Evolutionary conservation across 2,329 filamentous ascomycete species (phyloP).

Genomic region (Colletotrichum abscissum): DNA sequence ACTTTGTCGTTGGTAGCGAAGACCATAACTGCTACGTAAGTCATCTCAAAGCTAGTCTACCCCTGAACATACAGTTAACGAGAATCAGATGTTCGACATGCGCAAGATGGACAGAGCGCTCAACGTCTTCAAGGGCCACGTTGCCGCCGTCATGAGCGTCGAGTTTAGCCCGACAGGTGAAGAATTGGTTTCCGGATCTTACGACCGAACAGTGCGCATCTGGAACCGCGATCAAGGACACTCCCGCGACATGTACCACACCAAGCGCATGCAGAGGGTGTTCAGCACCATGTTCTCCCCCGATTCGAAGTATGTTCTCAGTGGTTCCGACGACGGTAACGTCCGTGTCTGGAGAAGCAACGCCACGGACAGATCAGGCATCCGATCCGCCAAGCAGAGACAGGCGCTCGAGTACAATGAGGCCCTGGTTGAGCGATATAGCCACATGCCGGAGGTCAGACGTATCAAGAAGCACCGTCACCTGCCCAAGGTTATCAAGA

Average conservation of each 20-base stretch:
- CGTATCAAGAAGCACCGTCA: conserved; percentile 93
- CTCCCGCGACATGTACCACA: conserved; percentile 94
- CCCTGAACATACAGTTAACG: neutral
- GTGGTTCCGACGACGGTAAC: conserved; percentile 94
- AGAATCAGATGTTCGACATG: conserved; percentile 81
- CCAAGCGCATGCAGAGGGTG: conserved; percentile 93
- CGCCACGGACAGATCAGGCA: conserved; percentile 83
- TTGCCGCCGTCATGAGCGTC: conserved; percentile 93
- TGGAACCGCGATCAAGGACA: conserved; percentile 86
- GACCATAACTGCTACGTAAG: conserved; percentile 80
- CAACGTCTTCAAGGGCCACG: conserved; percentile 91
- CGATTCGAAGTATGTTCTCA: conserved; percentile 89
- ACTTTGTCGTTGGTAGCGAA: conserved; percentile 92
- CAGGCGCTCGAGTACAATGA: conserved; percentile 94
- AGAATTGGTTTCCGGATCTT: conserved; percentile 90
- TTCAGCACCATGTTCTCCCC: conserved; percentile 88
- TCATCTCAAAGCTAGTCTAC: too few relatives aligned
- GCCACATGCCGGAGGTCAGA: conserved; percentile 95
- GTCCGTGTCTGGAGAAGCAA: conserved; percentile 87
- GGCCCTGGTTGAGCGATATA: conserved; percentile 83
- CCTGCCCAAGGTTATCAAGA: conserved; percentile 92
- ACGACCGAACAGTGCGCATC: conserved; percentile 85
- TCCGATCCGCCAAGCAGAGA: conserved; percentile 87
- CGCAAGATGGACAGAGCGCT: conserved; percentile 87
- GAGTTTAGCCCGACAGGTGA: conserved; percentile 96